phyloP scores from a whole-genome alignment of 2,329 filamentous ascomycete genomes.

The Aspergillus pseudotamarii region DNA sequence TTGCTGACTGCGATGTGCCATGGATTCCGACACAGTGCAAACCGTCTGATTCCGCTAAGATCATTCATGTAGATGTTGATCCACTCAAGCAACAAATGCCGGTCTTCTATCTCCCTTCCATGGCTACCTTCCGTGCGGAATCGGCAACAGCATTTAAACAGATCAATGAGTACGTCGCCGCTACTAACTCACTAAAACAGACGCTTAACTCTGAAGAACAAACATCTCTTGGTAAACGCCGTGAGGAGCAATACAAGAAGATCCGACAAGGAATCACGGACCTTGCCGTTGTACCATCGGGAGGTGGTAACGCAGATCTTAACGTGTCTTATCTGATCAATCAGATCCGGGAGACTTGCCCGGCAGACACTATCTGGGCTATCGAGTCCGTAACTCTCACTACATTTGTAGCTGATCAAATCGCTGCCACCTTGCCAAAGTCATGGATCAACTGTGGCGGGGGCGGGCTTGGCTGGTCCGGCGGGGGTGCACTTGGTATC shows the following conservation, averaged over 20 bases:
- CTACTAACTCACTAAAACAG: slow-evolving; percentile 47
- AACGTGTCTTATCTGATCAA: slow-evolving; percentile 61
- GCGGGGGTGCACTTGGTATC: slow-evolving; percentile 73
- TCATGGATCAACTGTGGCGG: slow-evolving; percentile 82
- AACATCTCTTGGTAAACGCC: slow-evolving; percentile 53
- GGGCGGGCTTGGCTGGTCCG: slow-evolving; percentile 79
- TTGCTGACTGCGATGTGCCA: slow-evolving; percentile 87
- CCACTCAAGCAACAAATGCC: slow-evolving; percentile 74
- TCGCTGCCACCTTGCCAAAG: slow-evolving; percentile 68
- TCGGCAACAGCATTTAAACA: slow-evolving; percentile 68
- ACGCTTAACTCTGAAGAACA: slow-evolving; percentile 48
- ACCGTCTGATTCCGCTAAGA: slow-evolving; percentile 58
- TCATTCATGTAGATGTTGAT: slow-evolving; percentile 68
- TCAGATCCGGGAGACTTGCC: slow-evolving; percentile 60
- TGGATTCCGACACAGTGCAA: slow-evolving; percentile 82
- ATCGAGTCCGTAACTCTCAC: slow-evolving; percentile 79
- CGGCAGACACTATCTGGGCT: slow-evolving; percentile 70
- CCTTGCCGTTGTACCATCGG: slow-evolving; percentile 55
- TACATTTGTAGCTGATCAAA: slow-evolving; percentile 67
- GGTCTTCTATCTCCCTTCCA: slow-evolving; percentile 69
- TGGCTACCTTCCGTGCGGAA: slow-evolving; percentile 69
- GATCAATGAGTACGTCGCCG: slow-evolving; percentile 63
- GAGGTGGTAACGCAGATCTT: slow-evolving; percentile 62
- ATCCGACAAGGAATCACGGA: slow-evolving; percentile 63
- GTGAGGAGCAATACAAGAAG: slow-evolving; percentile 61